These are phyloP conservation scores for Capsella bursapastoris DNA, from an alignment of 345 rosid genomes.

Conservation along the genomic window DNA sequence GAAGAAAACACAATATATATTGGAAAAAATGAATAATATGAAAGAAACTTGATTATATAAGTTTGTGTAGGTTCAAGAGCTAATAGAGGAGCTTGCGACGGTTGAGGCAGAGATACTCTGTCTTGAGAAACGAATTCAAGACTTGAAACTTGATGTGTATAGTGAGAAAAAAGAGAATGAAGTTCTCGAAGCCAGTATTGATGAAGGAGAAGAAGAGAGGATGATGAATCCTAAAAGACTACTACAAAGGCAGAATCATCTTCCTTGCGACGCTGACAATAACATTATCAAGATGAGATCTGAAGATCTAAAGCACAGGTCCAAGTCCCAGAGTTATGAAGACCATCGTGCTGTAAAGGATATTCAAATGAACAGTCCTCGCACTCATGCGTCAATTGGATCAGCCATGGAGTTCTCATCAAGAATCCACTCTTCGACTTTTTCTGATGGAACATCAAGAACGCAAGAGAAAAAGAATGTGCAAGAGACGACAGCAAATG, in stretches of 20 bases:
- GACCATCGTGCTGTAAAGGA: constrained; percentile 40
- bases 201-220: constrained; percentile 47
- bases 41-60: constrained; percentile 19
- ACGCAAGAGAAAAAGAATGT: constrained; percentile 25
- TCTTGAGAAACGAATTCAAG: constrained; percentile 74
- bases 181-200: constrained; percentile 36
- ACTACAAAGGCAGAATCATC: constrained; percentile 45
- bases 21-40: no score
- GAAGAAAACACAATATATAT: no score
- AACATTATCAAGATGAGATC: constrained; percentile 29
- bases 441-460: constrained; percentile 49
- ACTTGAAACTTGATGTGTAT: constrained; percentile 65
- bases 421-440: constrained; percentile 51
- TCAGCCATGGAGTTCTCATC: constrained; percentile 63
- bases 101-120: constrained; percentile 83
- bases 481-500: constrained; percentile 52
- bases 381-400: constrained; percentile 64
- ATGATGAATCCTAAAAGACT: constrained; percentile 46
- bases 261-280: constrained; percentile 43
- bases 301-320: constrained; percentile 47
- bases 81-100: constrained; percentile 68
- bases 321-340: constrained; percentile 58
- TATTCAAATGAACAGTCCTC: constrained; percentile 49
- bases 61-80: constrained; percentile 64
- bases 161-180: constrained; percentile 49